Conservation (phyloP, 2,329 filamentous ascomycete species). For the Thelonectria blattea region DNA sequence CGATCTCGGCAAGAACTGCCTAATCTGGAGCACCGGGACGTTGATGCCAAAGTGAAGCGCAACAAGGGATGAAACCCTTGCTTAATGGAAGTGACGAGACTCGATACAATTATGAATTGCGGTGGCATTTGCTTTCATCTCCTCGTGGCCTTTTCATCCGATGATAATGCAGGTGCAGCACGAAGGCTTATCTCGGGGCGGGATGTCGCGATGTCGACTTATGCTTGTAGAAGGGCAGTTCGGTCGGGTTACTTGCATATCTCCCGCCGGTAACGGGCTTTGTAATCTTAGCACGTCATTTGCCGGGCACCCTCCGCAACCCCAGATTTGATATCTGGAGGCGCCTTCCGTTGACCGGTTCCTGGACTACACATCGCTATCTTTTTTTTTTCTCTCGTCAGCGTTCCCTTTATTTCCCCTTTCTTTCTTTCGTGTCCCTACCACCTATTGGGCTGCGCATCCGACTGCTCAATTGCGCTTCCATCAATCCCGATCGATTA, state of each 20-base stretch:
- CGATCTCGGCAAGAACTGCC: constrained; percentile 16
- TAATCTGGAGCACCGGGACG: neutral
- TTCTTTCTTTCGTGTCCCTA: neutral
- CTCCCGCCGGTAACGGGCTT: constrained; percentile 38
- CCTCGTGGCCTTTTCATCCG: neutral
- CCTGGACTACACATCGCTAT: neutral
- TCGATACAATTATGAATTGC: constrained; percentile 4
- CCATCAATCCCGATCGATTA: too few species aligned
- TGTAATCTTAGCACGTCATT: constrained; percentile 41
- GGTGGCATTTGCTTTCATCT: neutral
- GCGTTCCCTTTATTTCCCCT: neutral
- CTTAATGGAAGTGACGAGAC: neutral
- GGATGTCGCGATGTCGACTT: neutral
- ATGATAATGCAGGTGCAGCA: neutral
- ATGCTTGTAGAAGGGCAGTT: constrained; percentile 25
- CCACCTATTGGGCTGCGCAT: neutral
- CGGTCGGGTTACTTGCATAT: constrained; percentile 11
- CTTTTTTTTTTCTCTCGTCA: neutral
- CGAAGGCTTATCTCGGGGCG: too few species aligned
- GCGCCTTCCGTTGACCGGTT: constrained; percentile 15
- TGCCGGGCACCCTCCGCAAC: constrained; percentile 33
- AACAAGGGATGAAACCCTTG: neutral
- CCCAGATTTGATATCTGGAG: constrained; percentile 35
- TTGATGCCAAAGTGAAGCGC: neutral
- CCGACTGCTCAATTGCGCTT: neutral